Evolutionary conservation across 1,284 basidiomycete genomes (phyloP), one percentile per base, ranked within the genome.

Genomic region (Fomitopsis schrenkii): DNA sequence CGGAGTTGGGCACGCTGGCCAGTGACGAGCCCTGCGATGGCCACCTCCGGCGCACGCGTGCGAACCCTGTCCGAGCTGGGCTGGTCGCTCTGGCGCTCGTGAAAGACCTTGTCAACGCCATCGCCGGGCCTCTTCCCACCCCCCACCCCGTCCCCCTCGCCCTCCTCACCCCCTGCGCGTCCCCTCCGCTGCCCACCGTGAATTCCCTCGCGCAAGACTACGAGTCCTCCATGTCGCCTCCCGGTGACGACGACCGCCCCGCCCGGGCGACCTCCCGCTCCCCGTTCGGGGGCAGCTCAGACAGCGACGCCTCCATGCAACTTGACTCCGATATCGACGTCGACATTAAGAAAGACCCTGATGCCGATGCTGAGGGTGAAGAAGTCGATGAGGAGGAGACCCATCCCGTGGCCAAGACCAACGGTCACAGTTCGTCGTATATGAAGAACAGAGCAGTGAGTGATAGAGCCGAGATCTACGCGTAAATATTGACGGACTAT

Each of bases 81-180:
- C 66, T 70, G 72, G 68, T 70, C 68, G 70, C 72, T 70, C 68
- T 69, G 71, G 66, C 72, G 72, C 72, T 71, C 72, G 67, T 67
- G 66, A 70, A 67, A 71, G 81, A 80, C 71, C 76, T 83, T 74
- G 79, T 83, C 70, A 81, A 81, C 68, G 80, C 81, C 67, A 60
- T 61, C 65, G 60, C 58, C 60, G 57, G 62, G 68, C 64, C 66
- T 69, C 68, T 67, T 66, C 61, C 63, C 66, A 66, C 71, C 70
- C 60, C 62, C 67, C 63, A 64, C 67, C 64, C 69, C 61, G 80
- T 65, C 75, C 75, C 64, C 70, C 71, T 68, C 67, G 50, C 40
- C 38, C 26, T 22, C 50, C 46, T 15, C 50, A 46, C 40, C 38
- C 26, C 8, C 50, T 35, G n/a, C 50, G 58, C 22, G 28, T 22